Evolutionary conservation across 371 early-diverging fungal species (phyloP), one percentile per base, ranked within the genome.

Genomic region (Mucor racemosus): DNA sequence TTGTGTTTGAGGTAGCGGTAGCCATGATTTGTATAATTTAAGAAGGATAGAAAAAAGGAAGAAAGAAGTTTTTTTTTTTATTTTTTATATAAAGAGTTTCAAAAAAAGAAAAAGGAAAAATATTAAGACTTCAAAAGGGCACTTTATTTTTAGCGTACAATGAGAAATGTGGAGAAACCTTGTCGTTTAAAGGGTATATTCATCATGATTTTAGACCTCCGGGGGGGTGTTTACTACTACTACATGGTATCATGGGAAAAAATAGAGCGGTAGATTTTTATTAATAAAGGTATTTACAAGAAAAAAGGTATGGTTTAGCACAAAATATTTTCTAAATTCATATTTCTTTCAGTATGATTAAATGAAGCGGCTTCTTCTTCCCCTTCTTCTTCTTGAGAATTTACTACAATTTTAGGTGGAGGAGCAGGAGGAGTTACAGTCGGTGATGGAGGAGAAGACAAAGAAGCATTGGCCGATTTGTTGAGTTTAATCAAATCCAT

Each of bases 321-420:
- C 40, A 71, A 36, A 15, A 71, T 64, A 34, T 71, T 71, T 62
- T 71, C 71, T 0, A 71, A 40, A 26, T 71, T 71, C 71, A 71
- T 71, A 48, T 71, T 66, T 58, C 66, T 33, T 35, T 70, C 70
- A 8, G 50, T 15, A 58, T 17, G 55, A 36, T 5, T 48, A 10
- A 42, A 34, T 34, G 64, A 42, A 15, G 14, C 9, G 26, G 39
- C 7, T 13, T 54, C 17, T 4, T 15, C 21, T 8, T 53, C 35
- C 31, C 19, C 17, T 50, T 41, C 1, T 33, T 17, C 33, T n/a
- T 60, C 60, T 34, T 62, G 53, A 4, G 44, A 44, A 44, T 44
- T 44, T 15, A 44, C 17, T 7, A 44, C n/a, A 17, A 44, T 44
- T 17, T 44, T 44, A n/a, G 44, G 44, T 44, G 26, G 26, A 26